A percentile compares a stretch with the other conserved stretches of the same genome.
Evolutionary conservation across 2,329 filamentous ascomycete species (phyloP).

Genomic region (Arthrobotrys pseudoclavata): DNA sequence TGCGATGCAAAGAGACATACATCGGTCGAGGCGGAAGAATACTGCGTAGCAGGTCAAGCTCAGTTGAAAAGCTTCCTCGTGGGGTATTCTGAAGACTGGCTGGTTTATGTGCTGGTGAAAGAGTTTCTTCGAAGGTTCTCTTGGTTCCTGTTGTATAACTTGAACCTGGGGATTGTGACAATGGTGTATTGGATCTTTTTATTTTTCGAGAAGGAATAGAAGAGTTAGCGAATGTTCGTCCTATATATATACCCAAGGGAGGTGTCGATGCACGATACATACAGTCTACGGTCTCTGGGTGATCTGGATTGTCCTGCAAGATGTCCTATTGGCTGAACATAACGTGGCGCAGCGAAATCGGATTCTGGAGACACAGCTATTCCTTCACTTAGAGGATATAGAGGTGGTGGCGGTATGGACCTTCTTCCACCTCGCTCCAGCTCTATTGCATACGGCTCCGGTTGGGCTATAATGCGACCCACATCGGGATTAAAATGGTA

Average conservation of each 20-base stretch:
- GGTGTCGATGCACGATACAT: slow-evolving; percentile 19
- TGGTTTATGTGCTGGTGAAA: slow-evolving; percentile 41
- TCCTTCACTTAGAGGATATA: slow-evolving; percentile 44
- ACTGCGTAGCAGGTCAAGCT: slow-evolving; percentile 52
- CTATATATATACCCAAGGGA: slow-evolving; percentile 14
- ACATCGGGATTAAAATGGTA: slow-evolving; percentile 55
- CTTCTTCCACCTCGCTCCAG: slow-evolving; percentile 54
- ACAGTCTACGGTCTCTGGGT: slow-evolving; percentile 56
- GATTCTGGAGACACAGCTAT: slow-evolving; percentile 47
- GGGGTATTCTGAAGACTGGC: slow-evolving; percentile 29
- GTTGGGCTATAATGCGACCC: slow-evolving; percentile 53
- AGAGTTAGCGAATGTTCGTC: slow-evolving; percentile 20
- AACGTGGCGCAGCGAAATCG: slow-evolving; percentile 57
- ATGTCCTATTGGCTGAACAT: slow-evolving; percentile 57
- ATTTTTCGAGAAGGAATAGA: neutral
- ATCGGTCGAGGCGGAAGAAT: slow-evolving; percentile 57
- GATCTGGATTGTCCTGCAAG: slow-evolving; percentile 51
- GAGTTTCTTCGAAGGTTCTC: slow-evolving; percentile 48
- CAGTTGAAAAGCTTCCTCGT: slow-evolving; percentile 43
- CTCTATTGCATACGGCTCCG: slow-evolving; percentile 52
- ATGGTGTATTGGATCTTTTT: slow-evolving; percentile 50
- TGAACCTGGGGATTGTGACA: slow-evolving; percentile 39
- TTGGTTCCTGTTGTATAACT: slow-evolving; percentile 57
- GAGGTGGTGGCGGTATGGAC: slow-evolving; percentile 53
- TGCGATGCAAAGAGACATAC: slow-evolving; percentile 17